Base-by-base conservation (phyloP, 176 grass and related monocot genomes). In the Musa troglodytarum region DNA sequence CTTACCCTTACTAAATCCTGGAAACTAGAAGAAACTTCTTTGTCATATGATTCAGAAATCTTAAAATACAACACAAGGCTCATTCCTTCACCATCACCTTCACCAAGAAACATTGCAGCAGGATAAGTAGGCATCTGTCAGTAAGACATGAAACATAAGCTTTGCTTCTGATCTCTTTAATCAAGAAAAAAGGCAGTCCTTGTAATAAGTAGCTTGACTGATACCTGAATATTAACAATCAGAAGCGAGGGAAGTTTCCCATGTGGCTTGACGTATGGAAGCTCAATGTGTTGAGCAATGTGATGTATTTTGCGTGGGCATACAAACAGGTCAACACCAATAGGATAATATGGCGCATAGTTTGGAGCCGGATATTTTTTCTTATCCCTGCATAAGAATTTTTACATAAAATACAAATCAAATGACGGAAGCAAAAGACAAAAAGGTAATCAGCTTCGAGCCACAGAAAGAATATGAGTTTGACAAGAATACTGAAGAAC, bases 221-320 rank as follows among this genome's bases (percentile, higher is more conserved):
- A 61, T 89, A 91, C 95, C 87, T 98, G 95, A 74, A 98, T 98
- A 70, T 98, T 98, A 68, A 98, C 86, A 68, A 98, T 87, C 50
- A 94, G 61, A 61, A 98, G 84, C 53, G 95, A 81, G 1, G 95
- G 95, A 54, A 98, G 86, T 75, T 87, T 94, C 53, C 85, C 80
- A 54, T 91, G 88, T 26, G 88, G 63, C 87, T 85, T 89, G 34
- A 94, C 81, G 12, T 87, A 77, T 52, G 95, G 95, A 79, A 98
- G 84, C 16, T 94, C 95, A 58, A 98, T 76, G 78, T 98, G 82
- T 72, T 94, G 88, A 79, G 95, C 95, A 62, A 98, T 98, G 81
- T 98, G 90, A 55, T 86, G 81, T 54, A 98, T 83, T 66, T 98
- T 98, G n/a, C 82, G 82, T 75, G 88, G 80, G 72, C 88, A 87